Base-by-base conservation (phyloP, 2,329 filamentous ascomycete genomes). In the Fusarium sp. region DNA sequence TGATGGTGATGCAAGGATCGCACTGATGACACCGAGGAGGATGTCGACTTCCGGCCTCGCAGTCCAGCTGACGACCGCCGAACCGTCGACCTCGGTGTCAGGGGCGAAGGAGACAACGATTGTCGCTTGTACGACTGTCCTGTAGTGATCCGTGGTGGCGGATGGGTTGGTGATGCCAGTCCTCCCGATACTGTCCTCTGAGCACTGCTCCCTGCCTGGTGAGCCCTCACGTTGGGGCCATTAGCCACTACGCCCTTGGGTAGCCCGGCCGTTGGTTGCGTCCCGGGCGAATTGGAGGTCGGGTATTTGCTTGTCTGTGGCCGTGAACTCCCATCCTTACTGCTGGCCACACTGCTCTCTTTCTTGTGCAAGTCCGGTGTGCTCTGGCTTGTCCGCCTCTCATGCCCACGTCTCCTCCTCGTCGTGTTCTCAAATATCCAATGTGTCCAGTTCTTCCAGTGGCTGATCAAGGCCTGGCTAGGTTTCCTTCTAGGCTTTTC, bases 11-110 rank as follows among this genome's bases (percentile, higher is more conserved):
- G 94, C 77, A 98, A 94, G 46, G 93, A 97, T 62, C 96, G 91
- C 61, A 99, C 91, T 0, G 94, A 97, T 1, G 94, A 98, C 15
- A 99, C 91, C 0, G 95, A 98, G 0, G 94, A 97, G 0, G 94
- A 98, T 0, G 96, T 99, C 1, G 95, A 98, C 79, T 98, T 98
- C 65, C 96, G 90, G 39, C 96, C 95, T 30, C 95, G 90, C 46
- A 98, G 87, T 31, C 95, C 95, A 44, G 88, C 89, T 6, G 94
- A 97, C 3, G 94, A 90, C 37, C 94, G 92, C 11, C 96, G 90
- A 75, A 97, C 92, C 1, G 93, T 93, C 6, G 94, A 94, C 40
- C 94, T 92, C 4, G 96, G 95, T 1, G 96, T 98, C 41, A 98
- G 80, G 0, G 96, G 95, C 3, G 91, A 92, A 0, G 96, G 96